Percentiles rank a stretch among this genome's conserved stretches.
Evolutionary conservation across 305 asterid species (phyloP).

Genomic region (Solanum hybrid): DNA sequence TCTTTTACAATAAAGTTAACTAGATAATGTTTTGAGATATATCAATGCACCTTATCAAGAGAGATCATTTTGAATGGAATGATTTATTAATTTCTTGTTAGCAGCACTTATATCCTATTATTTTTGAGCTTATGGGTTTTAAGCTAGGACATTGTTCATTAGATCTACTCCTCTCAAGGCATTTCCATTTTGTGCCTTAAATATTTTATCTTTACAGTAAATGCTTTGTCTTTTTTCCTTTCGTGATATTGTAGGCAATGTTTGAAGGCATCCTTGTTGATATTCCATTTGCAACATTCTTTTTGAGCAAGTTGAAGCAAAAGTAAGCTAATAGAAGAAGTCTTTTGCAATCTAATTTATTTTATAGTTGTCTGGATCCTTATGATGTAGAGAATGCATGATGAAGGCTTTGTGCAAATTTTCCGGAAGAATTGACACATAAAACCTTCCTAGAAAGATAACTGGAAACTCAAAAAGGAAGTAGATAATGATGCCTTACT

Average conservation of each 20-base stretch:
- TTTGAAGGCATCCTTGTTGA: slow-evolving; percentile 96
- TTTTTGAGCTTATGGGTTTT: not conserved
- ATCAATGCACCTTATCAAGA: not conserved
- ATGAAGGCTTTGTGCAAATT: not conserved
- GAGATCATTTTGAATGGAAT: not conserved
- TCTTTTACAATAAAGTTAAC: not conserved
- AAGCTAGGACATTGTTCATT: not conserved
- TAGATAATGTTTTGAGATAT: not conserved
- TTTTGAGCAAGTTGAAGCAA: slow-evolving; percentile 92
- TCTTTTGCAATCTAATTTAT: not conserved
- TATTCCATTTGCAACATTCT: slow-evolving; percentile 95
- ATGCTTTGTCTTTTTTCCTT: not conserved
- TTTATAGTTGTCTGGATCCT: not conserved
- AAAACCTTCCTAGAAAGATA: not conserved
- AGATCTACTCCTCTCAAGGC: not conserved
- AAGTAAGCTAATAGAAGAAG: slow-evolving; percentile 49
- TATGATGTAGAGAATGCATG: not conserved
- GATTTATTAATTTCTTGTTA: not conserved
- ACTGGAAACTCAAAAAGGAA: not conserved
- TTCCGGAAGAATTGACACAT: not conserved
- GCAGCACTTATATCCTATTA: not conserved
- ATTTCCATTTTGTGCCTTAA: not conserved
- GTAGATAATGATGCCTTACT: not conserved
- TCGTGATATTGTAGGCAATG: slow-evolving; percentile 64
- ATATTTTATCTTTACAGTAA: not conserved